Percentiles rank a stretch among this genome's conserved stretches.
Conservation (phyloP, 2,329 filamentous ascomycete genomes). For the Orbilia brochopaga region DNA sequence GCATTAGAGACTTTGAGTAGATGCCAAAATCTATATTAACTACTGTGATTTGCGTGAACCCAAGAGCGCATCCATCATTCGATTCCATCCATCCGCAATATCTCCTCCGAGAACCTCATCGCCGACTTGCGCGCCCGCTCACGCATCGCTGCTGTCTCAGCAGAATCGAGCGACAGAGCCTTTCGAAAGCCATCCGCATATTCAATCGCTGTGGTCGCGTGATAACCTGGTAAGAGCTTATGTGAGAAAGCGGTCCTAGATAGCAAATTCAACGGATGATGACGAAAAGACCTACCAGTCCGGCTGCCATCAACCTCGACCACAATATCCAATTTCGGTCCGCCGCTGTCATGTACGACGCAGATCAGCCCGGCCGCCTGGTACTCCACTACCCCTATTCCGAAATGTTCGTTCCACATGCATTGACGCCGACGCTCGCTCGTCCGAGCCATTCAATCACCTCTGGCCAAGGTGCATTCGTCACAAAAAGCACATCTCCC, state of each 20-base stretch:
- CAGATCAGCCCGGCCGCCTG: constrained; percentile 91
- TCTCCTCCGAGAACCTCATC: constrained; percentile 82
- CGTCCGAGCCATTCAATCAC: constrained; percentile 79
- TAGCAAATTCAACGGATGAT: not conserved
- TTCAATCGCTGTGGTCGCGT: constrained; percentile 76
- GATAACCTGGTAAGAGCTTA: constrained; percentile 73
- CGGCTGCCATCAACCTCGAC: constrained; percentile 76
- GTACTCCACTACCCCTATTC: constrained; percentile 97
- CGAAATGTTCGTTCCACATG: constrained; percentile 99
- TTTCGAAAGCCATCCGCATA: constrained; percentile 82
- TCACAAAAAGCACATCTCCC: constrained; percentile 84
- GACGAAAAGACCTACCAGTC: constrained; percentile 72
- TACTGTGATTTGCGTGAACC: constrained; percentile 56
- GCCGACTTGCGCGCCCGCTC: constrained; percentile 77
- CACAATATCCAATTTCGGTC: constrained; percentile 92
- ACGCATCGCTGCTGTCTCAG: constrained; percentile 75
- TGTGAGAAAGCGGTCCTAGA: not conserved
- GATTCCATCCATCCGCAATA: constrained; percentile 81
- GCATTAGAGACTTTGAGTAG: no score
- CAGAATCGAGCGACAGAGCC: constrained; percentile 70
- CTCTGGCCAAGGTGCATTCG: constrained; percentile 86
- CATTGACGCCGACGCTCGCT: constrained; percentile 87
- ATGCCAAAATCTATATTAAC: no score
- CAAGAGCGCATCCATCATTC: constrained; percentile 75
- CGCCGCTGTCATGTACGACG: constrained; percentile 91